phyloP scores from a whole-genome alignment of 2,329 filamentous ascomycete species.

The Microdochium paspali region DNA sequence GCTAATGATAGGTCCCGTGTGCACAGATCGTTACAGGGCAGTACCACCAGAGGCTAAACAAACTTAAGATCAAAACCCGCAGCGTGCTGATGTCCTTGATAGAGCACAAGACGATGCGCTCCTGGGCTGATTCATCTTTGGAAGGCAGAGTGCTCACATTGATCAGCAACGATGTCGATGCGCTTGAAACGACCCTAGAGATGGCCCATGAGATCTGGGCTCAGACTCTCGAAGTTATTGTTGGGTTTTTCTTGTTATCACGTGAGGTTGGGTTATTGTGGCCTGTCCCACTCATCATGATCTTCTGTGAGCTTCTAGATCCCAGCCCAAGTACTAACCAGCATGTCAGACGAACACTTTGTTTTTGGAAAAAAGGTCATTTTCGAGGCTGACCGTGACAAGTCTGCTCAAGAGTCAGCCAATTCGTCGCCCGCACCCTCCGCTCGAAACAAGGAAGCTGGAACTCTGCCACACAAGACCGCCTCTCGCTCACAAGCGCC shows the following conservation, averaged over 20 bases:
- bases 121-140: conserved; percentile 11
- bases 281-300: conserved; percentile 27
- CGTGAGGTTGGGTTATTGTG: conserved; percentile 31
- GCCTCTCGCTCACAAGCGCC: neutral
- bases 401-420: conserved; percentile 32
- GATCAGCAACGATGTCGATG: conserved; percentile 29
- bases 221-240: conserved; percentile 26
- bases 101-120: conserved; percentile 19
- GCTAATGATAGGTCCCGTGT: neutral
- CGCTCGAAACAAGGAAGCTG: neutral
- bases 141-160: conserved; percentile 25
- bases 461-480: neutral
- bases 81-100: conserved; percentile 25
- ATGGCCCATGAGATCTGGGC: conserved; percentile 34
- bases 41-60: conserved; percentile 21
- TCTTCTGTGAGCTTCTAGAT: conserved; percentile 22
- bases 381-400: too few relatives aligned
- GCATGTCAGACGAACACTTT: neutral
- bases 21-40: conserved; percentile 19
- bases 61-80: conserved; percentile 20
- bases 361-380: too few relatives aligned
- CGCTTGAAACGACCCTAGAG: conserved; percentile 17
- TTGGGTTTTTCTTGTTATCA: conserved; percentile 28
- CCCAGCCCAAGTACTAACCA: neutral
- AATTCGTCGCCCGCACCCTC: conserved; percentile 24